Base-by-base conservation (phyloP, 1,284 basidiomycete genomes). In the Leccinum pachyderme region DNA sequence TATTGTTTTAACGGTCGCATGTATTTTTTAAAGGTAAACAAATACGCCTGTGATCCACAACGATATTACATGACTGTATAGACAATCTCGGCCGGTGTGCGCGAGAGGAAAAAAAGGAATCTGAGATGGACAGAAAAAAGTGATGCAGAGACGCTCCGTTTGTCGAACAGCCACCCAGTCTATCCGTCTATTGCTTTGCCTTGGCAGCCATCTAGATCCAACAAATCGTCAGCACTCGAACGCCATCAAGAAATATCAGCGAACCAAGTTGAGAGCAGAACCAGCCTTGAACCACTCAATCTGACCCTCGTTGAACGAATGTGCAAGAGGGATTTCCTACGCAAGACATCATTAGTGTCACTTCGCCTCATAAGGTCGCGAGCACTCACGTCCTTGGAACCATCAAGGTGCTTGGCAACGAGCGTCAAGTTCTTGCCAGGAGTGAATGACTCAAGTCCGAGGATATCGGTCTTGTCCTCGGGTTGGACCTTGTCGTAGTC, bases 221-320 rank as follows among this genome's bases (percentile, higher is more conserved):
- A 27, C 13, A 25, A 24, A 48, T 27, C 5, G 32, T 49, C 33
- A 49, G 78, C 74, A 68, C 68, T 46, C 24, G 28, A 4, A 46
- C 13, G 57, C 45, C 29, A 53, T 22, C 4, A 35, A 32, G 22
- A 18, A 48, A 47, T 9, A 51, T 37, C 11, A 39, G 78, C 83
- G 49, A 56, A 89, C 86, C 75, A 92, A 71, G 79, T 93, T 93
- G 52, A 92, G 81, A 31, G 90, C 91, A 62, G 89, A 91, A 52
- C 93, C 93, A 67, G 92, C 91, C 81, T 92, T 93, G 85, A 95
- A 95, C 93, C 93, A 95, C 66, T 83, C 89, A 68, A 95, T 93
- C 75, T 96, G 93, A 52, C 91, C 91, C 74, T 92, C 83, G 65
- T 92, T 92, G 78, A 91, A 91, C 39, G 87, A 86, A 73, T 92